Conservation (phyloP, 257 asterid species). For the Vinca minor region DNA sequence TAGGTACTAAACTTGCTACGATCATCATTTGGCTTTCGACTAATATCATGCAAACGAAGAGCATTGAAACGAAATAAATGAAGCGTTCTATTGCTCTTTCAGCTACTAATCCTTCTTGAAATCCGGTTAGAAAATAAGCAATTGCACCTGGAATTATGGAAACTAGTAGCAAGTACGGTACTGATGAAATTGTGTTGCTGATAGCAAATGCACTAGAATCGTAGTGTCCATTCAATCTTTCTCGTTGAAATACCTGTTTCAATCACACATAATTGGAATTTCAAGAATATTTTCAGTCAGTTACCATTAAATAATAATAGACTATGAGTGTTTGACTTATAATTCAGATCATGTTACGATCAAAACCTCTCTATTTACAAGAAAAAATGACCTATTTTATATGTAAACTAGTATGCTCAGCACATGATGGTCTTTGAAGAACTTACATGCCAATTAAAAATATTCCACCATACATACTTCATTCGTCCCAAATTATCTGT, state of each 20-base stretch:
- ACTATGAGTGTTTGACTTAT: no score
- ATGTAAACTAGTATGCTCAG: no score
- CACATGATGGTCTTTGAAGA: no score
- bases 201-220: constrained; percentile 21
- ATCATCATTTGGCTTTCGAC: constrained; percentile 32
- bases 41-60: constrained; percentile 22
- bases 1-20: constrained; percentile 25
- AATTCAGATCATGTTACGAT: no score
- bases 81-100: constrained; percentile 9
- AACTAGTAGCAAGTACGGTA: constrained; percentile 24
- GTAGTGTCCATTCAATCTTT: constrained; percentile 31
- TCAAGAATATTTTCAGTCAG: no score
- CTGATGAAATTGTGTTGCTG: constrained; percentile 19
- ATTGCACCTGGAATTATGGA: constrained; percentile 24
- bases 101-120: constrained; percentile 12
- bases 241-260: constrained; percentile 26
- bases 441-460: no score
- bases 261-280: no score
- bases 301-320: no score
- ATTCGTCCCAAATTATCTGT: no score
- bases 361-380: no score
- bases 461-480: no score
- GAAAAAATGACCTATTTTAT: no score
- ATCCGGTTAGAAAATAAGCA: constrained; percentile 21
- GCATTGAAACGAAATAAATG: constrained; percentile 12